Percentiles rank a stretch among this genome's conserved stretches.
These are phyloP conservation scores for Seiridium unicorne DNA, from an alignment of 2,329 filamentous ascomycete genomes.

Conservation along the genomic window DNA sequence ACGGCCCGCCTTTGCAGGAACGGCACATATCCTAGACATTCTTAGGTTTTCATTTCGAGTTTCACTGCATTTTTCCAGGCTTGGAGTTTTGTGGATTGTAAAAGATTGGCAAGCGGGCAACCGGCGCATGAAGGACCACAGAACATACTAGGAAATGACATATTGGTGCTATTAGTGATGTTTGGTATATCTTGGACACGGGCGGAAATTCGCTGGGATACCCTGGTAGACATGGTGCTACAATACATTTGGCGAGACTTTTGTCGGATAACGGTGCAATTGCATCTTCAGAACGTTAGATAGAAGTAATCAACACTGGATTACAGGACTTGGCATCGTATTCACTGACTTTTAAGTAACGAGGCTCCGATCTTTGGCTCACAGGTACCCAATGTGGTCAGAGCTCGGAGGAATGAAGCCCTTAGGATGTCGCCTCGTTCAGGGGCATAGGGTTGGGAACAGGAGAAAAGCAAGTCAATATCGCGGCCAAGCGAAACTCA, in stretches of 20 bases:
- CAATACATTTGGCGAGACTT: not conserved
- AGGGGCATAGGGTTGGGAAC: too few relatives aligned
- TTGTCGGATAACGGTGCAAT: not conserved
- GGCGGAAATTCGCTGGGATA: not conserved
- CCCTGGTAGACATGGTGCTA: not conserved
- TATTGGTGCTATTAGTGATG: not conserved
- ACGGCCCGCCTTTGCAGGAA: not conserved
- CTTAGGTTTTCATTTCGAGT: not conserved
- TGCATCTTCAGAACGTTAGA: too few relatives aligned
- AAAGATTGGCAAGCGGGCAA: not conserved
- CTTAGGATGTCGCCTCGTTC: too few relatives aligned
- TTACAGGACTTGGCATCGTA: too few relatives aligned
- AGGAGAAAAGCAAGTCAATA: too few relatives aligned
- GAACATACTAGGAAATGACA: not conserved
- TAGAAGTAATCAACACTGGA: too few relatives aligned
- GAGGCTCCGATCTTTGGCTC: too few relatives aligned
- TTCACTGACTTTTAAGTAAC: too few relatives aligned
- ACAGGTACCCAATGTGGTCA: too few relatives aligned
- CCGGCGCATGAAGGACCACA: not conserved
- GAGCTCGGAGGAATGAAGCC: too few relatives aligned
- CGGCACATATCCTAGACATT: not conserved
- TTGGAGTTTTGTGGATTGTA: not conserved
- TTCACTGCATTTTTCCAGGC: not conserved
- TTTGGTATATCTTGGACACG: not conserved
- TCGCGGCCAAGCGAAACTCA: too few relatives aligned